phyloP scores from a whole-genome alignment of 129 eudicot genomes.

The Glebionis coronaria region DNA sequence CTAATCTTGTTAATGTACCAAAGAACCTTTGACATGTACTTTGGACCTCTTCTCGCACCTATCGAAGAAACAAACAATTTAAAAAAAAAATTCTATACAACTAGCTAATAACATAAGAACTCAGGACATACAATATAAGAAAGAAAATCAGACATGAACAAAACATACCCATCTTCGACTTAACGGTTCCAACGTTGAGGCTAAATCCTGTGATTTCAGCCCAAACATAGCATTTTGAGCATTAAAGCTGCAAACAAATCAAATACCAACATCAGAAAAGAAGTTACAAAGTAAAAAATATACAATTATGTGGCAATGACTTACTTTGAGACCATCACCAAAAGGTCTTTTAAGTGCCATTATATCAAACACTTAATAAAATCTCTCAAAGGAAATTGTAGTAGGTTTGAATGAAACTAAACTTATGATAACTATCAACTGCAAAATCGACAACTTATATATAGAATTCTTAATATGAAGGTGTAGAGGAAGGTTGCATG shows the following conservation, averaged over 20 bases:
- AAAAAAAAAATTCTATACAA: no score
- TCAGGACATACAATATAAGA: conserved; percentile 22
- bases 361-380: conserved; percentile 16
- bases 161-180: conserved; percentile 34
- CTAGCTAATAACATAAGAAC: neutral
- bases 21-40: conserved; percentile 27
- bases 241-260: conserved; percentile 31
- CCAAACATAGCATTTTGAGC: no score
- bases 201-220: no score
- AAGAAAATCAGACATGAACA: neutral
- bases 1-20: conserved; percentile 14
- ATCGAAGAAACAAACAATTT: conserved; percentile 29
- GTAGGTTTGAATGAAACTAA: no score
- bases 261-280: neutral
- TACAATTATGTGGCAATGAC: neutral
- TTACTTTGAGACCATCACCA: conserved; percentile 41
- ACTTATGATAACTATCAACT: no score
- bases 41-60: conserved; percentile 65
- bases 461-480: no score
- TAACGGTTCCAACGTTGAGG: no score
- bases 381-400: no score
- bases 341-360: conserved; percentile 60
- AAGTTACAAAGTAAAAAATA: no score
- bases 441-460: no score
- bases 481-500: no score